phyloP scores from a whole-genome alignment of 148 eudicot genomes.

The Rhododendron ferrugineum region DNA sequence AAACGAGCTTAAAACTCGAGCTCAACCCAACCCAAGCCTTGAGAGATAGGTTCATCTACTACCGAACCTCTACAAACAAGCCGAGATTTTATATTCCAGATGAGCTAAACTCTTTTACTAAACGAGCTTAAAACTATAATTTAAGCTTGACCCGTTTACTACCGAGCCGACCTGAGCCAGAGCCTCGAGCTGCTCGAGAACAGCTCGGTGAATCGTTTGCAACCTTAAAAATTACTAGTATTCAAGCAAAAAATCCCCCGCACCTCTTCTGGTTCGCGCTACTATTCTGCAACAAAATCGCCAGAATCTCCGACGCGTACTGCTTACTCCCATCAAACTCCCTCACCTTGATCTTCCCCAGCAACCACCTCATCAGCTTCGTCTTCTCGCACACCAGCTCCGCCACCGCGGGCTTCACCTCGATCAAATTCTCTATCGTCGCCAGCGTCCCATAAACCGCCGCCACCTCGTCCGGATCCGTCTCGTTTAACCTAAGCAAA shows the following conservation, averaged over 20 bases:
- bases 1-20: not conserved
- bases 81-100: not conserved
- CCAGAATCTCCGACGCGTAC: slow-evolving; percentile 91
- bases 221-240: too few relatives aligned
- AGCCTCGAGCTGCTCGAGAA: too few relatives aligned
- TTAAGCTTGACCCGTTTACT: not conserved
- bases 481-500: slow-evolving; percentile 52
- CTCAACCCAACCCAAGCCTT: not conserved
- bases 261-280: slow-evolving; percentile 68
- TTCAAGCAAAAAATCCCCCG: not conserved
- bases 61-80: not conserved
- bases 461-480: slow-evolving; percentile 64
- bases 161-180: not conserved
- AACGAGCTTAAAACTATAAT: too few relatives aligned
- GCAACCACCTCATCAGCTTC: slow-evolving; percentile 72
- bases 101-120: not conserved
- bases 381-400: slow-evolving; percentile 94
- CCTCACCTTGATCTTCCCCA: slow-evolving; percentile 78
- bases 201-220: too few relatives aligned
- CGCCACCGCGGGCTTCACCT: slow-evolving; percentile 77
- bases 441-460: slow-evolving; percentile 57
- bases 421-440: slow-evolving; percentile 82
- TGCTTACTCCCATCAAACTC: slow-evolving; percentile 96
- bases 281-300: slow-evolving; percentile 91
- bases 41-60: not conserved